These are phyloP conservation scores for Talaromyces rugulosus DNA, from an alignment of 2,329 filamentous ascomycete species.

Conservation along the genomic window DNA sequence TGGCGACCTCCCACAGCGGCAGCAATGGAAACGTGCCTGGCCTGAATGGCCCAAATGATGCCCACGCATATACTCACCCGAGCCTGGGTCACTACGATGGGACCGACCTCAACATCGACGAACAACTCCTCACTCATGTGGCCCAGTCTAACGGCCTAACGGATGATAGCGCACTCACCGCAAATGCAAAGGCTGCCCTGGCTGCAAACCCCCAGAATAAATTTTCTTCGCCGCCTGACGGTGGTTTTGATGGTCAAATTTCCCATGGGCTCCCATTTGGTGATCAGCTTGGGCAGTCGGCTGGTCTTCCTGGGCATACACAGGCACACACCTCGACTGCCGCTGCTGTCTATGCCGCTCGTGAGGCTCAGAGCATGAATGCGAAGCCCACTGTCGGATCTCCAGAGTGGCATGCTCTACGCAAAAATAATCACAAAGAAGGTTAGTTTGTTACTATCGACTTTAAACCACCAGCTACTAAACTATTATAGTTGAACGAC, in stretches of 20 bases:
- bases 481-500: slow-evolving; percentile 71
- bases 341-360: slow-evolving; percentile 52
- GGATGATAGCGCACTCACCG: slow-evolving; percentile 43
- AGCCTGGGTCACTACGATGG: slow-evolving; percentile 32
- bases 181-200: slow-evolving; percentile 40
- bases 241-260: slow-evolving; percentile 33
- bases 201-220: slow-evolving; percentile 42
- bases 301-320: slow-evolving; percentile 18
- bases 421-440: slow-evolving; percentile 98
- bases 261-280: slow-evolving; percentile 33
- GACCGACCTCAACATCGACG: slow-evolving; percentile 38
- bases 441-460: slow-evolving; percentile 53
- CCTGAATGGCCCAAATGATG: slow-evolving; percentile 19
- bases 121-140: slow-evolving; percentile 46
- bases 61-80: slow-evolving; percentile 32
- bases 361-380: slow-evolving; percentile 49
- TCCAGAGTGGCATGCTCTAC: slow-evolving; percentile 95
- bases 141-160: slow-evolving; percentile 52
- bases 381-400: slow-evolving; percentile 88
- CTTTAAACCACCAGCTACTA: slow-evolving; percentile 15
- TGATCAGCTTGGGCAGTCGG: slow-evolving; percentile 36
- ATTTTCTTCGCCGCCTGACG: slow-evolving; percentile 41
- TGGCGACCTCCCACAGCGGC: slow-evolving; percentile 32
- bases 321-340: slow-evolving; percentile 52
- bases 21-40: slow-evolving; percentile 36